These are phyloP conservation scores for Ophiostoma ips DNA, from an alignment of 2,329 filamentous ascomycete genomes.

Conservation along the genomic window DNA sequence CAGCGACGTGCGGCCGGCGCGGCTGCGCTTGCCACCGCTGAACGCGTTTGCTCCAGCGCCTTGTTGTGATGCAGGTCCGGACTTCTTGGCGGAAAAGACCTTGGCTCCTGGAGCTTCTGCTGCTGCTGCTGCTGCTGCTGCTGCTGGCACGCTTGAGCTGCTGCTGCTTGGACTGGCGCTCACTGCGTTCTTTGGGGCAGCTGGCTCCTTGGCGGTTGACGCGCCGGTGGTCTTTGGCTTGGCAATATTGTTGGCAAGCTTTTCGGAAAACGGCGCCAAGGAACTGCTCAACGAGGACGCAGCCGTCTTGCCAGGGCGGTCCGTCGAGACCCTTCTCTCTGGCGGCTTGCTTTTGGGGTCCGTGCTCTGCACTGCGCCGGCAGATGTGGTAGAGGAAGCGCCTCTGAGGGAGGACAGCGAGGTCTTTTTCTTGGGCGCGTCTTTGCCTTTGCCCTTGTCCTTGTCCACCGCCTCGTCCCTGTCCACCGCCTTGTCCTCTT, in stretches of 20 bases:
- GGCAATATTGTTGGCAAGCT: too few species aligned
- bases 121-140: neutral
- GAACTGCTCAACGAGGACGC: neutral
- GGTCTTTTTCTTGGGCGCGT: neutral
- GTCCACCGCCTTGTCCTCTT: neutral
- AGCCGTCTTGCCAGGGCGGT: neutral
- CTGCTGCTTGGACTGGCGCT: neutral
- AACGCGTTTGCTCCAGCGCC: slow-evolving; percentile 30
- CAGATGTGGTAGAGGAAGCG: neutral
- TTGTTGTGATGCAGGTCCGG: slow-evolving; percentile 11
- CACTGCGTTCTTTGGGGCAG: neutral
- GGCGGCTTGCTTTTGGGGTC: neutral
- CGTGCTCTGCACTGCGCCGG: neutral
- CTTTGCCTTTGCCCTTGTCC: neutral
- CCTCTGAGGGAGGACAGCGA: neutral
- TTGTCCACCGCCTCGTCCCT: neutral
- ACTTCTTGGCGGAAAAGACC: neutral
- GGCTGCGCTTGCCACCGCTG: slow-evolving; percentile 26
- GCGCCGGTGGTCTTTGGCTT: neutral
- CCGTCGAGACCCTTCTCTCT: neutral
- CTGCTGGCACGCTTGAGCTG: neutral
- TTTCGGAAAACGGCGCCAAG: too few species aligned
- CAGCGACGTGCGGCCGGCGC: slow-evolving; percentile 22
- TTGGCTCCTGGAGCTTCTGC: neutral
- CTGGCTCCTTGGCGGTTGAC: neutral